phyloP scores from a whole-genome alignment of 2,329 filamentous ascomycete species.

The Fusarium denticulatum region DNA sequence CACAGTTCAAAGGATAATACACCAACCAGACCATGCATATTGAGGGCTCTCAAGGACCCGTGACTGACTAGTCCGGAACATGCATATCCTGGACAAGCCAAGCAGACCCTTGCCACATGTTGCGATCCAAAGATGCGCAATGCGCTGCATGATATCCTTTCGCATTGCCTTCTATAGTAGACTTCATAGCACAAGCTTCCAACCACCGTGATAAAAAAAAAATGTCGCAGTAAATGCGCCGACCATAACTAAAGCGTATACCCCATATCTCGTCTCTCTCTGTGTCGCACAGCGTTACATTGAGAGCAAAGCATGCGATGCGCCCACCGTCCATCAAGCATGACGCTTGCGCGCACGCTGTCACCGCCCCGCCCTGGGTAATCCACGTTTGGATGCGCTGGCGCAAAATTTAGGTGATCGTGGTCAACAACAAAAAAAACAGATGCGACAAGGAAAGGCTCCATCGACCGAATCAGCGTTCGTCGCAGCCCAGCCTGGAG shows the following conservation, averaged over 20 bases:
- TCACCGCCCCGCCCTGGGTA: slow-evolving; percentile 42
- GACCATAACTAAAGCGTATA: slow-evolving; percentile 26
- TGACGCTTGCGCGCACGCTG: slow-evolving; percentile 45
- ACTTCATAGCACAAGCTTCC: background rate
- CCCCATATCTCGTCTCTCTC: slow-evolving; percentile 1
- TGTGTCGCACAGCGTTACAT: slow-evolving; percentile 33
- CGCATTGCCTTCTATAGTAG: background rate
- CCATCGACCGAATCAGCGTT: slow-evolving; percentile 38
- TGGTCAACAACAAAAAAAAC: slow-evolving; percentile 41
- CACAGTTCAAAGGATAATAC: slow-evolving; percentile 28
- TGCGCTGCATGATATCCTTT: slow-evolving; percentile 15
- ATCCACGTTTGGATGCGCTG: slow-evolving; percentile 44
- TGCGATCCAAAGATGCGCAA: slow-evolving; percentile 38
- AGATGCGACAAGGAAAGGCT: slow-evolving; percentile 41
- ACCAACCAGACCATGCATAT: slow-evolving; percentile 37
- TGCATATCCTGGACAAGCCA: slow-evolving; percentile 32
- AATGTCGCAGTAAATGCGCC: slow-evolving; percentile 8
- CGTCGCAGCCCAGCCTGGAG: slow-evolving; percentile 37
- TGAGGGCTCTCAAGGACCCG: slow-evolving; percentile 20
- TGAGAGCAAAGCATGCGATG: slow-evolving; percentile 39
- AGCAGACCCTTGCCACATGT: slow-evolving; percentile 37
- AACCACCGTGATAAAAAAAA: background rate
- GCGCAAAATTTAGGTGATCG: slow-evolving; percentile 33
- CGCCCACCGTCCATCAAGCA: slow-evolving; percentile 42
- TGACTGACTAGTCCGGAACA: slow-evolving; percentile 33